These are phyloP conservation scores for Cadophora malorum DNA, from an alignment of 2,329 filamentous ascomycete genomes.

Conservation along the genomic window DNA sequence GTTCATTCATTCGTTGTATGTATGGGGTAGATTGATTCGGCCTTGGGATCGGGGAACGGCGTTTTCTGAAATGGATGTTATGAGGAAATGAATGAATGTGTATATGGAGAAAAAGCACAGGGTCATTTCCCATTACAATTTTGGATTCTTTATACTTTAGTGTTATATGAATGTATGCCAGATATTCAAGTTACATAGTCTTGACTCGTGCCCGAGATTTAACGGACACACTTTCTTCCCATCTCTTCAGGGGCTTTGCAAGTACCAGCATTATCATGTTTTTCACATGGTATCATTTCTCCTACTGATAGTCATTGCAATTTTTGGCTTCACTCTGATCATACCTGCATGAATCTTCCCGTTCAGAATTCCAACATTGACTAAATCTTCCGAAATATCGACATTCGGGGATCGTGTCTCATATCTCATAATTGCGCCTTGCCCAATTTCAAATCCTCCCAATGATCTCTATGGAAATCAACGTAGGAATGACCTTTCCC, in stretches of 20 bases:
- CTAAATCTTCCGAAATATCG: too few relatives aligned
- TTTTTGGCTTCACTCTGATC: too few relatives aligned
- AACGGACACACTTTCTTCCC: too few relatives aligned
- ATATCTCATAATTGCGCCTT: slow-evolving; percentile 51
- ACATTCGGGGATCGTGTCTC: neutral
- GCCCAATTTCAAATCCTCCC: slow-evolving; percentile 57
- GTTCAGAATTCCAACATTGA: too few relatives aligned
- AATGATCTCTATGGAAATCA: slow-evolving; percentile 64
- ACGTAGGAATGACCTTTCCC: slow-evolving; percentile 62
- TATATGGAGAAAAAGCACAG: neutral
- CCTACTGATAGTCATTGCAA: too few relatives aligned
- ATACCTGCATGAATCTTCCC: too few relatives aligned
- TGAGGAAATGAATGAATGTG: neutral
- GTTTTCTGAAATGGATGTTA: neutral
- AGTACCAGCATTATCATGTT: too few relatives aligned
- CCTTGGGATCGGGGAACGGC: neutral
- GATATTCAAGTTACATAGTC: neutral
- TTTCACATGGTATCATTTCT: too few relatives aligned
- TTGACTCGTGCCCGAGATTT: too few relatives aligned
- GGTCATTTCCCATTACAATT: neutral
- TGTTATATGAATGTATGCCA: neutral
- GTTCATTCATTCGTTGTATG: neutral
- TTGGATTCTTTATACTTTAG: neutral
- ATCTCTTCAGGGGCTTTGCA: too few relatives aligned
- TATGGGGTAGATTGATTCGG: neutral